Percentiles rank a stretch among this genome's conserved stretches.
These are phyloP conservation scores for Solanum virginianum DNA, from an alignment of 257 asterid genomes.

Conservation along the genomic window DNA sequence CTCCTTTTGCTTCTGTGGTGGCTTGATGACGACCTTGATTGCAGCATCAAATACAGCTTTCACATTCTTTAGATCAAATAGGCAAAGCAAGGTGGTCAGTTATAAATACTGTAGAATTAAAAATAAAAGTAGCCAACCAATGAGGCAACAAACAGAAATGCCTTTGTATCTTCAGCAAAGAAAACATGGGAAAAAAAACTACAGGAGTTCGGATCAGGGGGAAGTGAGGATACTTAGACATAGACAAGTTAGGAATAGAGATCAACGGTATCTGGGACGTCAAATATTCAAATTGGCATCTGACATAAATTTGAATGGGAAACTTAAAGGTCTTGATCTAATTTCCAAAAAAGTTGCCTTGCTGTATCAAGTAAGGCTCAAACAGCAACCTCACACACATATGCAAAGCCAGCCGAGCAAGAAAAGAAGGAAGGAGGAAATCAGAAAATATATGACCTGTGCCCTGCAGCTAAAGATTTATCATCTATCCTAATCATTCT, in stretches of 20 bases:
- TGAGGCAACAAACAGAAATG: not conserved
- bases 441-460: not conserved
- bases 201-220: not conserved
- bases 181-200: not conserved
- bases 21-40: constrained; percentile 79
- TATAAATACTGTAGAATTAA: not conserved
- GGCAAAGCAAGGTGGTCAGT: not conserved
- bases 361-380: not conserved
- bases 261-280: not conserved
- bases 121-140: not conserved
- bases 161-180: not conserved
- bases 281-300: not conserved
- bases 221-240: not conserved
- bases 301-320: not conserved
- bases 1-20: constrained; percentile 75
- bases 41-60: constrained; percentile 92
- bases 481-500: not conserved
- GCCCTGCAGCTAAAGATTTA: not conserved
- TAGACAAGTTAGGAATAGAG: not conserved
- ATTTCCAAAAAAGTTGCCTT: not conserved
- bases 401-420: not conserved
- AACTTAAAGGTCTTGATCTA: not conserved
- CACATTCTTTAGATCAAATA: constrained; percentile 40
- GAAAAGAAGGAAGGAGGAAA: not conserved
- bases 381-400: not conserved